A percentile compares a stretch with the other conserved stretches of the same genome.
phyloP scores from a whole-genome alignment of 306 rosid species.

The Vachellia pachyceras region DNA sequence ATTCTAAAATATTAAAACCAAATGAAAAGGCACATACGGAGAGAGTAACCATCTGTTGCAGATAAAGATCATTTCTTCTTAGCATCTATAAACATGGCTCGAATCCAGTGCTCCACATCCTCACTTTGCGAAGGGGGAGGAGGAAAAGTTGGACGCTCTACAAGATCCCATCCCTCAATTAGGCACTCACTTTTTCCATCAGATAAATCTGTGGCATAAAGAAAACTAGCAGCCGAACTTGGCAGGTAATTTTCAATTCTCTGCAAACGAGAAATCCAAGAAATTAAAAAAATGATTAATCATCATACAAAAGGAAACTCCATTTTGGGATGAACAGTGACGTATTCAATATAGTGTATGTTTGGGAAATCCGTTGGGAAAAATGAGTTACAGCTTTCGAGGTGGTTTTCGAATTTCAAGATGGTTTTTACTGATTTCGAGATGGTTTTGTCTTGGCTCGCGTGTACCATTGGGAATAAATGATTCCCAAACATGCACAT shows the following conservation, averaged over 20 bases:
- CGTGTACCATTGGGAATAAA: too few relatives aligned
- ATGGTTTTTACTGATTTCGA: too few relatives aligned
- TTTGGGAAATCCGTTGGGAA: too few relatives aligned
- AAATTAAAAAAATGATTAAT: constrained; percentile 34
- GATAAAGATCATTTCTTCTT: constrained; percentile 63
- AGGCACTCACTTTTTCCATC: constrained; percentile 80
- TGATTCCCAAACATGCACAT: too few relatives aligned
- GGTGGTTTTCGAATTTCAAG: too few relatives aligned
- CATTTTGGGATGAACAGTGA: constrained; percentile 9
- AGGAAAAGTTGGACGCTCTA: constrained; percentile 88
- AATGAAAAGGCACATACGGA: constrained; percentile 40
- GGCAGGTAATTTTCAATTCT: constrained; percentile 71
- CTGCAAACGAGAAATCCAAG: constrained; percentile 53
- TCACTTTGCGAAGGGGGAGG: constrained; percentile 94
- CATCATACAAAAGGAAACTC: constrained; percentile 13
- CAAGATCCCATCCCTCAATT: constrained; percentile 92
- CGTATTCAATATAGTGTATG: constrained; percentile 11
- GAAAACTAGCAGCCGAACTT: constrained; percentile 72
- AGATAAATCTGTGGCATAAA: constrained; percentile 67
- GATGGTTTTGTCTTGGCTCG: too few relatives aligned
- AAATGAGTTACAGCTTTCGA: too few relatives aligned
- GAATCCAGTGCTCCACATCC: constrained; percentile 98
- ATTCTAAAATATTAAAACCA: constrained; percentile 9
- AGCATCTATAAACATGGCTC: constrained; percentile 94
- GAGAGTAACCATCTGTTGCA: constrained; percentile 33